Evolutionary conservation across 2,329 filamentous ascomycete genomes (phyloP).

Genomic region (Fusarium incarnatum): DNA sequence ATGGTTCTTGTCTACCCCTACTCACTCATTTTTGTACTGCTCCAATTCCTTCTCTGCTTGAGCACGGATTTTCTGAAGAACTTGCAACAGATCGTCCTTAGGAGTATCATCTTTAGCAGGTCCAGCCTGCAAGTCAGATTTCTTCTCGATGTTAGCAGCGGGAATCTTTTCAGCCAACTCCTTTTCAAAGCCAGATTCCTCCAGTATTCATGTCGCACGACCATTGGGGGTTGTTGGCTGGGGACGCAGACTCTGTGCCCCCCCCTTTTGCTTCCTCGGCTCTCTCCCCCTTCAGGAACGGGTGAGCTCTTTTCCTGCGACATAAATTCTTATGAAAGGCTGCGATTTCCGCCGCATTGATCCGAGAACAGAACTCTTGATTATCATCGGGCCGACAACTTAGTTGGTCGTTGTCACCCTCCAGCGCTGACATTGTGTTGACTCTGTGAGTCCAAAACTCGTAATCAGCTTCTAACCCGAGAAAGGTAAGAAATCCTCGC

Average conservation of each 20-base stretch:
- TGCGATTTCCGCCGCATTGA: neutral
- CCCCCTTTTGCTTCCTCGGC: neutral
- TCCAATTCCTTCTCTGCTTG: neutral
- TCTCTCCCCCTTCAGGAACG: neutral
- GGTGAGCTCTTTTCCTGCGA: conserved; percentile 1
- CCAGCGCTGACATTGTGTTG: neutral
- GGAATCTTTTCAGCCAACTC: neutral
- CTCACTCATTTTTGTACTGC: neutral
- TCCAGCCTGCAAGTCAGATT: neutral
- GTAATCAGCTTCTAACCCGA: conserved; percentile 23
- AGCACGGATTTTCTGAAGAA: neutral
- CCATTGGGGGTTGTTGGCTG: neutral
- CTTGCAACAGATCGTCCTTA: neutral
- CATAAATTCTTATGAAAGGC: conserved; percentile 8
- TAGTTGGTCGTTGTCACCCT: neutral
- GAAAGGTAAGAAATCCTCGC: conserved; percentile 16
- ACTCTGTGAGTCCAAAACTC: conserved; percentile 22
- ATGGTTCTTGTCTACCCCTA: neutral
- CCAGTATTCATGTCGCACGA: neutral
- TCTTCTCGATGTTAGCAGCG: neutral
- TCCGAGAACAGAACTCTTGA: neutral
- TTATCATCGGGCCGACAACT: neutral
- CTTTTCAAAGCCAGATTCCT: neutral
- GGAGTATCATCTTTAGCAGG: neutral
- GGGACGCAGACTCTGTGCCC: neutral